Percentiles rank a stretch among this genome's conserved stretches.
These are phyloP conservation scores for Tetrahymena borealis DNA, from an alignment of 73 alveolate species.

Conservation along the genomic window DNA sequence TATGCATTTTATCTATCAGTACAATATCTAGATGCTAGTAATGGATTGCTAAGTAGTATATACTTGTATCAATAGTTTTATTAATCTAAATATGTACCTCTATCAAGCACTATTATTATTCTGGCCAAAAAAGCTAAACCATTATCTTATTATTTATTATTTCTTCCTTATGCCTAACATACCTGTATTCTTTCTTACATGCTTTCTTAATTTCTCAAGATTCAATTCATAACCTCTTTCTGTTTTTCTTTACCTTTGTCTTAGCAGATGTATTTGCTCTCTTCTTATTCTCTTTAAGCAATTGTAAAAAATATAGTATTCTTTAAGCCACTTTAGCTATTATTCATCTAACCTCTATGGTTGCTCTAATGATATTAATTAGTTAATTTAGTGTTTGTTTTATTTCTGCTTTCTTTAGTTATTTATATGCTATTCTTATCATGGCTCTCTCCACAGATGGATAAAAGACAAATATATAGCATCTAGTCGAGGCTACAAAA, in stretches of 20 bases:
- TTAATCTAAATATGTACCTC: neutral
- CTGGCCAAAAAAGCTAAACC: neutral
- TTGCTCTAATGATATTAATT: neutral
- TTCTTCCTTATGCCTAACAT: neutral
- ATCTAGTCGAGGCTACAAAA: neutral
- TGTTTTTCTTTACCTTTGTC: neutral
- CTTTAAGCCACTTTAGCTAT: neutral
- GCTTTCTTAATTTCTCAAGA: neutral
- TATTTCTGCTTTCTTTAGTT: neutral
- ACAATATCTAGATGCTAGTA: too few species aligned
- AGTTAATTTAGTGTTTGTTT: neutral
- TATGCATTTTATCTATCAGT: too few species aligned
- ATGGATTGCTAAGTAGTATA: neutral
- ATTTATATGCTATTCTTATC: neutral
- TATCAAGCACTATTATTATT: neutral
- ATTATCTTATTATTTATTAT: neutral
- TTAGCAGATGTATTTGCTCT: neutral
- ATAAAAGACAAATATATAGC: neutral
- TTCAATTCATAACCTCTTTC: neutral
- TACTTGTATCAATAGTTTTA: neutral
- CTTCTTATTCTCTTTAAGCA: neutral
- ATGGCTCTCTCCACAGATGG: neutral
- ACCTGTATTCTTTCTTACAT: neutral
- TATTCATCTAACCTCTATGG: neutral
- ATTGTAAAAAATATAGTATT: neutral